A percentile compares a stretch with the other conserved stretches of the same genome.
phyloP scores from a whole-genome alignment of 805 yeast genomes.

The Saccharomycopsis sp. region DNA sequence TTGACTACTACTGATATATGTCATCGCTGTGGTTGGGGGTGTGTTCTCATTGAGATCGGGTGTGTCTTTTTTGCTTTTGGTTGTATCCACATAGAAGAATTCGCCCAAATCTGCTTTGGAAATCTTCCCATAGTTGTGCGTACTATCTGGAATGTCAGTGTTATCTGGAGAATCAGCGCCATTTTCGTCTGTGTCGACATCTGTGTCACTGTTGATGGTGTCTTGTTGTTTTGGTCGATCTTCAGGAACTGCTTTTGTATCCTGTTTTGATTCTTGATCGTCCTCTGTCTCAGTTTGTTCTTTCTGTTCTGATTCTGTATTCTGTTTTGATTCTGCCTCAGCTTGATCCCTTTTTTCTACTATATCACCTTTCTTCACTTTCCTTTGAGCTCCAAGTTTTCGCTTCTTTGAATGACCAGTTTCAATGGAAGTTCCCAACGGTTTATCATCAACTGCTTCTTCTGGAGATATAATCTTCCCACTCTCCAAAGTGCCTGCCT shows the following conservation, averaged over 20 bases:
- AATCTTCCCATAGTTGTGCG: slow-evolving; percentile 1
- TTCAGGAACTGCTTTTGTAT: too few relatives aligned
- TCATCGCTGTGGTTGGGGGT: neutral
- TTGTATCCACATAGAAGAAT: neutral
- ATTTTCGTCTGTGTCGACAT: neutral
- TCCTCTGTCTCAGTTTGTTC: too few relatives aligned
- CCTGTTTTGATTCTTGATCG: too few relatives aligned
- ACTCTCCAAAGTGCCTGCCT: too few relatives aligned
- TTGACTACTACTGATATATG: neutral
- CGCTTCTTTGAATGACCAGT: neutral
- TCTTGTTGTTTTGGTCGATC: neutral
- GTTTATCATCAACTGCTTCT: neutral
- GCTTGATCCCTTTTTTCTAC: too few relatives aligned
- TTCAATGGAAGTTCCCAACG: neutral
- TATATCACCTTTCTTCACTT: too few relatives aligned
- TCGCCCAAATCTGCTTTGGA: neutral
- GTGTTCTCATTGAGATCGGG: neutral
- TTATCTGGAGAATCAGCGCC: too few relatives aligned
- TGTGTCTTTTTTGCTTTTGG: neutral
- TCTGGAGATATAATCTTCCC: too few relatives aligned
- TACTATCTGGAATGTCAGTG: too few relatives aligned
- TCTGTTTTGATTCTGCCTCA: too few relatives aligned
- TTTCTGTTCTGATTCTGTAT: too few relatives aligned
- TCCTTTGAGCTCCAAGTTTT: neutral
- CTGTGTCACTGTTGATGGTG: neutral